These are phyloP conservation scores for Echinosophora koreensis DNA, from an alignment of 306 rosid species.

Conservation along the genomic window DNA sequence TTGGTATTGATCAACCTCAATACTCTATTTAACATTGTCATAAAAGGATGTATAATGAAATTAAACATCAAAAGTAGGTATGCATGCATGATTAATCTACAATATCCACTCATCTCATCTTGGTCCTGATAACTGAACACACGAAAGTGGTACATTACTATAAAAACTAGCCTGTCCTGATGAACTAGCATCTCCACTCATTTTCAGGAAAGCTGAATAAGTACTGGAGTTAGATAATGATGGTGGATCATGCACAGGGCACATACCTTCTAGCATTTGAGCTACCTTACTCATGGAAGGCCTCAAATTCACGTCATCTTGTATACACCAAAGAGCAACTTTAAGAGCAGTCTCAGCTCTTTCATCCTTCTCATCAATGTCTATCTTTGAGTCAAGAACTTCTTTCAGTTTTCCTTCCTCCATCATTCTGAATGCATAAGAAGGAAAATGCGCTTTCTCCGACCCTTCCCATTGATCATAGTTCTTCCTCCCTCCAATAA, in stretches of 20 bases:
- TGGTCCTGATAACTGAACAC: constrained; percentile 87
- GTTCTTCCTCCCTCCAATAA: constrained; percentile 87
- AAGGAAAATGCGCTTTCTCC: constrained; percentile 82
- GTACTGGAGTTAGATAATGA: constrained; percentile 60
- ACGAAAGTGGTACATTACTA: constrained; percentile 69
- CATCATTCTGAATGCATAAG: constrained; percentile 82
- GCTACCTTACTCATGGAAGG: constrained; percentile 87
- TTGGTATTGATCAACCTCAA: not conserved
- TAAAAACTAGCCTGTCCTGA: constrained; percentile 74
- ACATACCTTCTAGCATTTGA: constrained; percentile 92
- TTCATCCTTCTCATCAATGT: constrained; percentile 63
- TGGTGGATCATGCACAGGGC: constrained; percentile 68
- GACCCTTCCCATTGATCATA: constrained; percentile 74
- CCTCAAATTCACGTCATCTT: constrained; percentile 77
- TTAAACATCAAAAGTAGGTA: not conserved
- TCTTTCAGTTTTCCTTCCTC: constrained; percentile 59
- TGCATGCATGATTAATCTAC: not conserved
- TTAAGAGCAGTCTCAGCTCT: constrained; percentile 55
- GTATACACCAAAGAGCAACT: constrained; percentile 90
- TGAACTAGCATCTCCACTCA: constrained; percentile 70
- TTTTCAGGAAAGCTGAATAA: constrained; percentile 61
- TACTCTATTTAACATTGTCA: not conserved
- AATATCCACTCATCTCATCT: constrained; percentile 51
- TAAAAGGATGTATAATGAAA: not conserved
- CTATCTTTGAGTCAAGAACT: constrained; percentile 63